phyloP scores from a whole-genome alignment of 2,329 filamentous ascomycete genomes.

The Cryphonectria naterciae region DNA sequence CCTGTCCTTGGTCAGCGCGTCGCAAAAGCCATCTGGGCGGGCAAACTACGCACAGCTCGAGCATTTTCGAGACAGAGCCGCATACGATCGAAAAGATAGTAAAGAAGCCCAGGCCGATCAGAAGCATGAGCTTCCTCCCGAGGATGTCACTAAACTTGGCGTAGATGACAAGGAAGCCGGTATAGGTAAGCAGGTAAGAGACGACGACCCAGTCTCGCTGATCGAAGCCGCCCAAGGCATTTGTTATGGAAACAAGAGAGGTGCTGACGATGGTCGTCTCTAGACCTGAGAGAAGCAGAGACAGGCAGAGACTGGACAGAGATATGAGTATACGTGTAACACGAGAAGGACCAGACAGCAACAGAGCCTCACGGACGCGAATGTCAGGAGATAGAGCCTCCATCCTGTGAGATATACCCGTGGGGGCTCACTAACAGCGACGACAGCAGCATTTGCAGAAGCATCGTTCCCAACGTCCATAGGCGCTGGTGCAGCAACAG shows the following conservation, averaged over 20 bases:
- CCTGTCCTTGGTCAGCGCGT: slow-evolving; percentile 26
- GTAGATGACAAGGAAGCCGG: slow-evolving; percentile 47
- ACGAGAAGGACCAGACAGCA: slow-evolving; percentile 27
- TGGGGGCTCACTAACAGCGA: background rate
- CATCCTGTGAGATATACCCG: slow-evolving; percentile 10
- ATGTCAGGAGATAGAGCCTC: background rate
- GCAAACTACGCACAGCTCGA: slow-evolving; percentile 36
- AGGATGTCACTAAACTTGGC: slow-evolving; percentile 53
- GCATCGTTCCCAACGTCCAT: background rate
- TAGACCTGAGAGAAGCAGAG: slow-evolving; percentile 48
- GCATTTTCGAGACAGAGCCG: slow-evolving; percentile 39
- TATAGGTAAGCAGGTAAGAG: slow-evolving; percentile 53
- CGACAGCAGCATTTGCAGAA: background rate
- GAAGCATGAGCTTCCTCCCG: slow-evolving; percentile 44
- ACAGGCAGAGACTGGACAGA: slow-evolving; percentile 24
- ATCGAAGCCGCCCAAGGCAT: slow-evolving; percentile 42
- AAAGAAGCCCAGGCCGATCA: slow-evolving; percentile 41
- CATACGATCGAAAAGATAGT: slow-evolving; percentile 45
- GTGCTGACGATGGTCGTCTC: slow-evolving; percentile 58
- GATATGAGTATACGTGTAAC: background rate
- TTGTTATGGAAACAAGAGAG: slow-evolving; percentile 50
- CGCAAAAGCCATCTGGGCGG: background rate
- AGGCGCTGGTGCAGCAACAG: background rate
- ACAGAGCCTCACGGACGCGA: background rate
- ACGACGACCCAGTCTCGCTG: slow-evolving; percentile 51